Base-by-base conservation (phyloP, 2,329 filamentous ascomycete genomes). In the Exutisphaerella laricina region DNA sequence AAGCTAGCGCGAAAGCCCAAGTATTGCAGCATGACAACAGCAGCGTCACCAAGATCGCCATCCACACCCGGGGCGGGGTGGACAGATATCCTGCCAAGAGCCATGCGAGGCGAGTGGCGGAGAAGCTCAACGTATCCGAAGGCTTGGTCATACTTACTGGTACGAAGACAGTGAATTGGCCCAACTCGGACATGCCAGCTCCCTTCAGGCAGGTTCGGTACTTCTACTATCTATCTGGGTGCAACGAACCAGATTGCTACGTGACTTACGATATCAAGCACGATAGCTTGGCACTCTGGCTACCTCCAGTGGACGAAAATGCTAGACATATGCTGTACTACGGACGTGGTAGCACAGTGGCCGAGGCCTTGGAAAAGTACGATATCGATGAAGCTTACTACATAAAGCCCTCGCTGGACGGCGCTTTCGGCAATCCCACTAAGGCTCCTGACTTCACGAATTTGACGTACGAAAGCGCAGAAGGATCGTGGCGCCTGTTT, bases 191-290 rank as follows among this genome's bases (percentile, higher is more conserved):
- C 65, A 80, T 85, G 61, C 75, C 83, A 5, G 77, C 82, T 57
- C 87, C 80, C 9, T 96, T 95, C 65, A 78, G 88, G 80, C 88
- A 73, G 20, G 60, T 58, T 50, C 83, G 92, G 42, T 86, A 81
- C 65, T 98, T 98, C 71, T 96, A 85, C 77, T 98, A 98, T 67
- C 74, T 97, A 32, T 90, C 87, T 17, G 92, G 92, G 56, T 94
- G 82, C 60, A 76, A 81, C 49, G 74, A 94, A 21, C 78, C 89
- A 46, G 88, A 96, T 66, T 84, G 84, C 58, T 82, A 82, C 62
- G 77, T 88, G 47, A 77, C 83, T 43, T 95, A 96, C 71, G 83
- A 95, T 53, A 82, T 94, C 45, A 71, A 77, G 33, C 74, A 78
- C 35, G 76, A 80, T 52, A 79, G 80, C 56, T 78, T 89, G 29